Percentiles rank a stretch among this genome's conserved stretches.
Evolutionary conservation across 257 asterid species (phyloP).

Genomic region (Solanum piurae): DNA sequence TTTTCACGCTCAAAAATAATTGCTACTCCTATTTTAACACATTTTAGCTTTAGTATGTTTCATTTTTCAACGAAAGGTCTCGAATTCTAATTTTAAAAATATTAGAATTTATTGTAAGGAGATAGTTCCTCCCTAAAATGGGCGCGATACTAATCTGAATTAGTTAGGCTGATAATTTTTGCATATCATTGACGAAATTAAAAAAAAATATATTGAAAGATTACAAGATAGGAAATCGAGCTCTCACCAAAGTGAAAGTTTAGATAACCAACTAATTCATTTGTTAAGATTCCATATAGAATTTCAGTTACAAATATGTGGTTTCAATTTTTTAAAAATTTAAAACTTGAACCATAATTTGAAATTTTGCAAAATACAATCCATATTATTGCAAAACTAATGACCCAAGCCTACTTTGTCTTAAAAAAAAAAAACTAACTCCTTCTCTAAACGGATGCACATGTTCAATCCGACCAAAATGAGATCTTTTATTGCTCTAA

Average conservation of each 20-base stretch:
- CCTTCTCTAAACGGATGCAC: no score
- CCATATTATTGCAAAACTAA: neutral
- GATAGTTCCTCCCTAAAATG: neutral
- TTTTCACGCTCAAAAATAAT: neutral
- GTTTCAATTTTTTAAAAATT: no score
- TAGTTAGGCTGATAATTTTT: neutral
- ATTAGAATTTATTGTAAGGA: neutral
- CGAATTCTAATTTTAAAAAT: neutral
- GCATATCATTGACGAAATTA: neutral
- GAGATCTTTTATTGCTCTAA: no score
- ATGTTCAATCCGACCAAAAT: no score
- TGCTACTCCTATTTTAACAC: neutral
- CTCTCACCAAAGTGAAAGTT: no score
- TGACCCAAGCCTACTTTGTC: neutral
- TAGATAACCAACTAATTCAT: no score
- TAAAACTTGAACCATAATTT: neutral
- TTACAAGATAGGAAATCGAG: no score
- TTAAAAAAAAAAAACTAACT: no score
- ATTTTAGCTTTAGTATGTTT: neutral
- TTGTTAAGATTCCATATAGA: neutral
- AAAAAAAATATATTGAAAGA: neutral
- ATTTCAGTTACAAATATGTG: no score
- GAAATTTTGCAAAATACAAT: neutral
- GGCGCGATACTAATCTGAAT: neutral
- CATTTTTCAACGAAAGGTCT: neutral